Percentiles rank a stretch among this genome's conserved stretches.
Conservation (phyloP, 176 grass and related monocot species). For the Elaeis guineensis region DNA sequence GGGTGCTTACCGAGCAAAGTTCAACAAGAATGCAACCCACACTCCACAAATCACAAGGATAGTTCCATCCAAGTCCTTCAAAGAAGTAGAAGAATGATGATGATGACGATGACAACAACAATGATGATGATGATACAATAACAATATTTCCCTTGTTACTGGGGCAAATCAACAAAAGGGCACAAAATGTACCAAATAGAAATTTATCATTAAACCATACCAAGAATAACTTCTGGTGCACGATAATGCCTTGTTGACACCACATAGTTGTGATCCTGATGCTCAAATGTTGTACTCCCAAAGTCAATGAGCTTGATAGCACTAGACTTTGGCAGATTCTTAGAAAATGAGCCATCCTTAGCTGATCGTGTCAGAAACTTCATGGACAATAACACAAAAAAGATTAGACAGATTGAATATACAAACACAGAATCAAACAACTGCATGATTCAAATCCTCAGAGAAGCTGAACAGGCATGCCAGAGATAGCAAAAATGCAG, state of each 20-base stretch:
- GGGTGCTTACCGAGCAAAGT: conserved; percentile 69
- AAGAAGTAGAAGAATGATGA: conserved; percentile 5
- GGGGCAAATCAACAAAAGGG: no score
- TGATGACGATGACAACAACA: no score
- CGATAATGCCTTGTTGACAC: conserved; percentile 94
- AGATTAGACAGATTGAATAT: conserved; percentile 8
- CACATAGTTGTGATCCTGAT: conserved; percentile 89
- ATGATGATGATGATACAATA: no score
- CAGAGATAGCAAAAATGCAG: no score
- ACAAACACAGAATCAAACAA: no score
- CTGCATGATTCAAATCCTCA: no score
- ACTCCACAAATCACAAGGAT: conserved; percentile 94
- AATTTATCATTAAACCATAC: conserved; percentile 27
- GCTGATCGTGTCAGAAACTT: conserved; percentile 54
- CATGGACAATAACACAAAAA: conserved; percentile 19
- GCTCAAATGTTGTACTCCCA: conserved; percentile 85
- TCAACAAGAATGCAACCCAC: conserved; percentile 94
- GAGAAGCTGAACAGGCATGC: no score
- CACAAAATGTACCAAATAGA: no score
- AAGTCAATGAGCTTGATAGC: conserved; percentile 97
- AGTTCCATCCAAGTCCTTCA: conserved; percentile 93
- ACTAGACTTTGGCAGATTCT: conserved; percentile 90
- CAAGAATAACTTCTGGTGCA: conserved; percentile 96
- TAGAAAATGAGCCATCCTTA: conserved; percentile 75
- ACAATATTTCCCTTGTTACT: no score